Percentiles rank a stretch among this genome's conserved stretches.
phyloP scores from a whole-genome alignment of 2,329 filamentous ascomycete genomes.

The Celoporthe dispersa region DNA sequence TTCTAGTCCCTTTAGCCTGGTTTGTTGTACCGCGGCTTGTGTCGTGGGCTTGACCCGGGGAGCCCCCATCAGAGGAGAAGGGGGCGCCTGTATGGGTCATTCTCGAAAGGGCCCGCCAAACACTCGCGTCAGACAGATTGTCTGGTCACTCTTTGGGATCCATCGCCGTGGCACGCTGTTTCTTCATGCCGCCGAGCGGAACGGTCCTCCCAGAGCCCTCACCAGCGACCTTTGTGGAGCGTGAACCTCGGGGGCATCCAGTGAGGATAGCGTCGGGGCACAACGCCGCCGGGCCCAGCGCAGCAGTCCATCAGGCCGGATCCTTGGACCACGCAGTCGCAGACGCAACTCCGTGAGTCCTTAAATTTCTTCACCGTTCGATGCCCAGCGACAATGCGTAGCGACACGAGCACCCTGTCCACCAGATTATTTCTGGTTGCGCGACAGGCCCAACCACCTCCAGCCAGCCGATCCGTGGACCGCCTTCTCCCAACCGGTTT shows the following conservation, averaged over 20 bases:
- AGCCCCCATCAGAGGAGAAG: constrained; percentile 9
- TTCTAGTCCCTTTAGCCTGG: neutral
- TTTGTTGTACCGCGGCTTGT: constrained; percentile 2
- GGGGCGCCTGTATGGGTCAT: constrained; percentile 5
- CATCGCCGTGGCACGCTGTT: neutral
- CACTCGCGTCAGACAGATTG: constrained; percentile 21
- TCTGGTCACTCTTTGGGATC: neutral
- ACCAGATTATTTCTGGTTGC: neutral
- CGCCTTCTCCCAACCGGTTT: neutral
- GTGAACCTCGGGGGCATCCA: constrained; percentile 13
- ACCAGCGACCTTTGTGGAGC: constrained; percentile 15
- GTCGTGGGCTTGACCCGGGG: neutral
- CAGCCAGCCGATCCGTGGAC: neutral
- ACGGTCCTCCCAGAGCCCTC: constrained; percentile 8
- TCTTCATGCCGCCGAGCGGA: constrained; percentile 10
- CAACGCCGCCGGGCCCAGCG: neutral
- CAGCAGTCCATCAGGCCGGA: constrained; percentile 16
- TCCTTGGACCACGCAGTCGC: constrained; percentile 4
- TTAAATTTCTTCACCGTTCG: constrained; percentile 1
- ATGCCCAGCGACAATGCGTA: neutral
- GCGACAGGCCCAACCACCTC: neutral
- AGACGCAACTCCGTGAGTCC: neutral
- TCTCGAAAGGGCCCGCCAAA: neutral
- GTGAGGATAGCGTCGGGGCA: constrained; percentile 11
- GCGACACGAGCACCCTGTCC: neutral